Conservation (phyloP, 805 yeast species). For the Lipomyces chichibuensis region DNA sequence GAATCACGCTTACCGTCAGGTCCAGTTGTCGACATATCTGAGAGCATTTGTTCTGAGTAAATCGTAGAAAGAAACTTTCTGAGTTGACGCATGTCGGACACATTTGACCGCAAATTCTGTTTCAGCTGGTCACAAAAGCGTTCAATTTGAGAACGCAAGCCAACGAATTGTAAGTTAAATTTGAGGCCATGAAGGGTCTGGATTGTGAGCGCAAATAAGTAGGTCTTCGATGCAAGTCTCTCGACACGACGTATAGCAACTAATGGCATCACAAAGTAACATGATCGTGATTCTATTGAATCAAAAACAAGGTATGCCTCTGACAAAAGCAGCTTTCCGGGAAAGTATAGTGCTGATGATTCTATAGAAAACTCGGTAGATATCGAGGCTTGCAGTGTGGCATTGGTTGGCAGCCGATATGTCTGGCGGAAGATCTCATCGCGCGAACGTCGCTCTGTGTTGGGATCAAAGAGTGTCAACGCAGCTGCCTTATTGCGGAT, state of each 20-base stretch:
- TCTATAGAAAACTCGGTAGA: constrained; percentile 61
- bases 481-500: constrained; percentile 54
- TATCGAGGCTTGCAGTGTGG: constrained; percentile 64
- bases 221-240: constrained; percentile 73
- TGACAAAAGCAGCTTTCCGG: constrained; percentile 74
- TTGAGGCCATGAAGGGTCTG: constrained; percentile 66
- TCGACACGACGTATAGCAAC: constrained; percentile 84
- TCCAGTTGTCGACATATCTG: constrained; percentile 26
- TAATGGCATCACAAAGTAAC: constrained; percentile 71
- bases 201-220: constrained; percentile 76
- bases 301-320: constrained; percentile 75
- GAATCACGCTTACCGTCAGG: constrained; percentile 43
- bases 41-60: constrained; percentile 80
- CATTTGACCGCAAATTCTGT: constrained; percentile 61
- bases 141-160: constrained; percentile 77
- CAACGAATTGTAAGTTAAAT: constrained; percentile 72
- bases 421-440: constrained; percentile 72
- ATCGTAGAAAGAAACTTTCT: constrained; percentile 68
- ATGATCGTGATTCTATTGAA: constrained; percentile 69
- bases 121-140: constrained; percentile 73
- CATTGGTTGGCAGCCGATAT: constrained; percentile 72
- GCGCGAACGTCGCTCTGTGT: constrained; percentile 51
- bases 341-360: constrained; percentile 43
- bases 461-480: constrained; percentile 48
- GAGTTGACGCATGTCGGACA: constrained; percentile 62